Base-by-base conservation (phyloP, 2,329 filamentous ascomycete genomes). In the Berkeleyomyces basicola region DNA sequence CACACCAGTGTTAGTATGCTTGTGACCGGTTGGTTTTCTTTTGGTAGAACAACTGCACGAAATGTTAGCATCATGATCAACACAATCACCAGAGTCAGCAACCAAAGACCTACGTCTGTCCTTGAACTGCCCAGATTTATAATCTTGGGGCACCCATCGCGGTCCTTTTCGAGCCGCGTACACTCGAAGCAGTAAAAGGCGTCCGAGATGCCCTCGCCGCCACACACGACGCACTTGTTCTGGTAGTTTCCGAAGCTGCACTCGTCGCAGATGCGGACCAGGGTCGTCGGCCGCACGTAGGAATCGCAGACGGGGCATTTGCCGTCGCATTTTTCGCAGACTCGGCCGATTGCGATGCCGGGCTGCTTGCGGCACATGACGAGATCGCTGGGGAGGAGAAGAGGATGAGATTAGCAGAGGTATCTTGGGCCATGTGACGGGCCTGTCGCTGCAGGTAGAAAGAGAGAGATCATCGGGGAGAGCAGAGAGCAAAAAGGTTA, bases 181-280 rank as follows among this genome's bases (percentile, higher is more conserved):
- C 93, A 99, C 76, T 99, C 93, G 72, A 97, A 97, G 79, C 93
- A 99, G 78, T 99, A 99, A 75, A 97, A 97, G 59, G 93, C 93
- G 73, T 99, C 93, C 42, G 88, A 93, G 73, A 99, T 99, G 39
- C 93, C 93, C 77, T 97, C 93, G 69, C 93, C 93, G 73, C 93
- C 93, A 75, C 93, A 99, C 51, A 99, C 93, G 68, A 99, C 90
- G 73, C 93, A 99, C 76, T 99, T 99, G 79, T 99, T 99, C 78
- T 97, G 93, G 79, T 96, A 99, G 81, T 99, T 99, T 72, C 93
- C 93, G 74, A 99, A 99, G 73, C 88, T 91, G 80, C 93, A 99
- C 77, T 99, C 93, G 78, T 99, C 93, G 79, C 93, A 99, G 78
- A 99, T 97, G 71, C 92, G 90, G 65, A 95, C 93, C 63, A 97